Conservation (phyloP, 768 basidiomycete species). For the Lactarius pseudohatsudake region DNA sequence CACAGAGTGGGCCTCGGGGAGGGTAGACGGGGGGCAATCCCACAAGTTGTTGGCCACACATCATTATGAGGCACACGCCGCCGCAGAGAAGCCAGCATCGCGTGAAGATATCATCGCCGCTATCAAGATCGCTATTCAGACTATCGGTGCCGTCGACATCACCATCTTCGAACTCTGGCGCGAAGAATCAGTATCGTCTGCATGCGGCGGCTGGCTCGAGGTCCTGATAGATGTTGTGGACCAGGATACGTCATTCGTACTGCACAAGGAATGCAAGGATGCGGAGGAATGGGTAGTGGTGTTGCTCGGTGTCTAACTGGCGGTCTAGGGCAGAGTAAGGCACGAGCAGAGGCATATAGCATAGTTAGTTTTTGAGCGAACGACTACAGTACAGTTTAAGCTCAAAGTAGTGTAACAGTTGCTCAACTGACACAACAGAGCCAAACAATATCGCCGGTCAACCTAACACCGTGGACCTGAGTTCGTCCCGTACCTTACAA, state of each 20-base stretch:
- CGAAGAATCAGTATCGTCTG: slow-evolving; percentile 45
- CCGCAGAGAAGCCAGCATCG: slow-evolving; percentile 44
- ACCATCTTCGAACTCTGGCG: slow-evolving; percentile 45
- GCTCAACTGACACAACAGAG: too few relatives aligned
- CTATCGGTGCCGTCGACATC: slow-evolving; percentile 48
- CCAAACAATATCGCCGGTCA: too few relatives aligned
- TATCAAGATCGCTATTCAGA: slow-evolving; percentile 56
- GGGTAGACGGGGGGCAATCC: slow-evolving; percentile 22
- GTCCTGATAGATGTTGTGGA: slow-evolving; percentile 50
- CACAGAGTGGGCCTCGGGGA: slow-evolving; percentile 26
- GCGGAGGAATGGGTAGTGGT: slow-evolving; percentile 29
- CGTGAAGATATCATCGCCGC: slow-evolving; percentile 48
- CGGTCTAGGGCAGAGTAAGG: slow-evolving; percentile 9
- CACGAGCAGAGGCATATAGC: too few relatives aligned
- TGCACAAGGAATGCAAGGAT: slow-evolving; percentile 25
- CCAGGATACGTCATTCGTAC: slow-evolving; percentile 17
- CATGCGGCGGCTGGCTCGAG: slow-evolving; percentile 64
- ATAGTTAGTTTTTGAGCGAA: too few relatives aligned
- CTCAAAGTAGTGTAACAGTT: too few relatives aligned
- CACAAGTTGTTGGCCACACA: slow-evolving; percentile 54
- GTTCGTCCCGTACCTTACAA: too few relatives aligned
- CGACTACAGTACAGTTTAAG: too few relatives aligned
- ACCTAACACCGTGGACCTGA: too few relatives aligned
- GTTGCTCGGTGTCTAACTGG: slow-evolving; percentile 31
- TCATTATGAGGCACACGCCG: slow-evolving; percentile 51